Evolutionary conservation across 768 basidiomycete genomes (phyloP).

Genomic region (Russula compacta): DNA sequence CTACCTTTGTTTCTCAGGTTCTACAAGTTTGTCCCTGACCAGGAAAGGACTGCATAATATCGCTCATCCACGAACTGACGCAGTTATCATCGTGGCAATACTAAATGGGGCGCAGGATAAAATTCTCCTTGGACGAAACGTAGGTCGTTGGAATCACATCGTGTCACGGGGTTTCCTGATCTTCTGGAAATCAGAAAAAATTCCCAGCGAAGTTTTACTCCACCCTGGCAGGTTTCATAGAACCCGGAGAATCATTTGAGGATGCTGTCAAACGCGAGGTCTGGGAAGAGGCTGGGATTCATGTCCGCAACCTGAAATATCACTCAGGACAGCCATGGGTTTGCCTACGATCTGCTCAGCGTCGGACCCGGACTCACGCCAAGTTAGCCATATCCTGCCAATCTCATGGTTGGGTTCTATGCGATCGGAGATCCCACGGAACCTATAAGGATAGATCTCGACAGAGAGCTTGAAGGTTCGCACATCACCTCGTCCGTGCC

Average conservation of each 20-base stretch:
- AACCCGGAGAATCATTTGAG: constrained; percentile 91
- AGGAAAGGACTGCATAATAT: constrained; percentile 87
- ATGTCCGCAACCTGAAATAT: constrained; percentile 73
- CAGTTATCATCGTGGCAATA: constrained; percentile 87
- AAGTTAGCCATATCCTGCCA: constrained; percentile 77
- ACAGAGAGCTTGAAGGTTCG: constrained; percentile 88
- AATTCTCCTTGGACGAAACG: constrained; percentile 81
- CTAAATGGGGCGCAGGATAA: constrained; percentile 73
- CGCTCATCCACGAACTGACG: constrained; percentile 70
- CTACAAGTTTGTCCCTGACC: constrained; percentile 13
- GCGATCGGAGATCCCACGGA: constrained; percentile 66
- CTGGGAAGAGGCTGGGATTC: constrained; percentile 94
- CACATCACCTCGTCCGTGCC: neutral
- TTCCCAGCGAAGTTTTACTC: constrained; percentile 73
- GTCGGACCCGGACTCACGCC: neutral
- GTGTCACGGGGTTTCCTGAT: neutral
- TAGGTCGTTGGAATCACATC: constrained; percentile 29
- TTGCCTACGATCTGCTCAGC: constrained; percentile 20
- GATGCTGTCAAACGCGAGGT: constrained; percentile 89
- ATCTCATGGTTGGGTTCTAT: constrained; percentile 86
- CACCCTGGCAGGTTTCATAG: constrained; percentile 87
- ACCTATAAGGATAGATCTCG: constrained; percentile 75
- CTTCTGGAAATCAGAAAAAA: constrained; percentile 37
- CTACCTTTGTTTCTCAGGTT: neutral
- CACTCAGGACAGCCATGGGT: constrained; percentile 88